Conservation (phyloP, 345 rosid genomes). For the Lumnitzera littorea region DNA sequence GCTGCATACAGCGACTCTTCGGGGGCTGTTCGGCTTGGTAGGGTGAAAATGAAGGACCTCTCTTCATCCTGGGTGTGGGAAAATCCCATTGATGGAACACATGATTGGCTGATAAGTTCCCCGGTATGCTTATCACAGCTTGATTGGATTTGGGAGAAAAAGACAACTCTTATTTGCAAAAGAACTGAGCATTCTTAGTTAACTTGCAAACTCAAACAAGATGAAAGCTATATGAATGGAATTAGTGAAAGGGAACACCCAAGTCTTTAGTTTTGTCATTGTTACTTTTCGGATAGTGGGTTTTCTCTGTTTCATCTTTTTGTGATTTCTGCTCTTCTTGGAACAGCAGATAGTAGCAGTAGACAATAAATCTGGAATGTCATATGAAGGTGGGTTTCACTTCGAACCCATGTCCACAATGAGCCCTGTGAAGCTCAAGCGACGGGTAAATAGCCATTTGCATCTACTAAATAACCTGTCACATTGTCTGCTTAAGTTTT, state of each 20-base stretch:
- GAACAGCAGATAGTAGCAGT: conserved; percentile 24
- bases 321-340: conserved; percentile 6
- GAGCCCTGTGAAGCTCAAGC: conserved; percentile 78
- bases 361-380: conserved; percentile 20
- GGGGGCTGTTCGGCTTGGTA: conserved; percentile 52
- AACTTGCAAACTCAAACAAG: too few relatives aligned
- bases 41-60: conserved; percentile 75
- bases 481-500: background rate
- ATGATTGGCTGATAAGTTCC: conserved; percentile 27
- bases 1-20: conserved; percentile 72
- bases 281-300: background rate
- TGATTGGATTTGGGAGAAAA: background rate
- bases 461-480: conserved; percentile 10
- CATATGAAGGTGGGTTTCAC: conserved; percentile 23
- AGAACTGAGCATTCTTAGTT: background rate
- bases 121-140: conserved; percentile 31
- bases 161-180: background rate
- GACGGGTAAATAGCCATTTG: conserved; percentile 48
- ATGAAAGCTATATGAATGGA: too few relatives aligned
- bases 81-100: conserved; percentile 38
- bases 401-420: conserved; percentile 21
- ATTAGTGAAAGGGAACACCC: background rate
- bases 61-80: conserved; percentile 91
- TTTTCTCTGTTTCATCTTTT: conserved; percentile 8
- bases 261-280: too few relatives aligned